Base-by-base conservation (phyloP, 805 yeast genomes). In the Candida tallmaniae region DNA sequence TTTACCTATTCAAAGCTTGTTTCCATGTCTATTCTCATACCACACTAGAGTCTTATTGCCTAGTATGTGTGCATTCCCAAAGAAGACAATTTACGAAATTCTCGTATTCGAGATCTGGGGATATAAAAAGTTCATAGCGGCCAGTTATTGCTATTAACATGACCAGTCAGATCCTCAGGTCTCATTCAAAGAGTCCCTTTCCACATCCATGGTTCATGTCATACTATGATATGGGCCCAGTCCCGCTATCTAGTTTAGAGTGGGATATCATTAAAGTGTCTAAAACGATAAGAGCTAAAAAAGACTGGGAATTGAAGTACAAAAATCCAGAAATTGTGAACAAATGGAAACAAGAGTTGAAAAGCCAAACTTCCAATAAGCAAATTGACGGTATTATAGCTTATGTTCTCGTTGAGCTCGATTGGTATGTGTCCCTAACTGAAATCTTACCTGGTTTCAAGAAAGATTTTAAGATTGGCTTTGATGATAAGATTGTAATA, bases 401-500 rank as follows among this genome's bases (percentile, higher is more conserved):
- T 8, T 60, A 44, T 33, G 54, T 50, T 2, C 30, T 58, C 23
- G 40, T 37, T 21, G 69, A 64, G 37, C 50, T 63, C 32, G 47
- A 48, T 26, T 58, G 60, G 56, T 53, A 47, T 31, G 55, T 51
- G 13, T 26, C 29, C 6, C 21, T 42, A 23, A 18, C 24, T 3
- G 24, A 37, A 8, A 37, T 12, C 14, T 6, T 17, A 5, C 14
- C 23, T 12, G 8, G 23, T 8, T 9, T 18, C 16, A 15, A 27
- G 9, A 20, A 20, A 20, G 10, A 10, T 20, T 56, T 44, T 41
- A 39, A 32, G 18, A 38, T 46, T 26, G 49, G 40, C 4, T 26
- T 35, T 27, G 58, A 48, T 34, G 56, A 51, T 34, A 45, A 41
- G n/a, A 50, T 48, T 23, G 36, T 44, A n/a, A 36, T 19, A 20